Evolutionary conservation across 106 monocot species (phyloP), one percentile per base, ranked within the genome.

Genomic region (Dioscorea zingiberensis): DNA sequence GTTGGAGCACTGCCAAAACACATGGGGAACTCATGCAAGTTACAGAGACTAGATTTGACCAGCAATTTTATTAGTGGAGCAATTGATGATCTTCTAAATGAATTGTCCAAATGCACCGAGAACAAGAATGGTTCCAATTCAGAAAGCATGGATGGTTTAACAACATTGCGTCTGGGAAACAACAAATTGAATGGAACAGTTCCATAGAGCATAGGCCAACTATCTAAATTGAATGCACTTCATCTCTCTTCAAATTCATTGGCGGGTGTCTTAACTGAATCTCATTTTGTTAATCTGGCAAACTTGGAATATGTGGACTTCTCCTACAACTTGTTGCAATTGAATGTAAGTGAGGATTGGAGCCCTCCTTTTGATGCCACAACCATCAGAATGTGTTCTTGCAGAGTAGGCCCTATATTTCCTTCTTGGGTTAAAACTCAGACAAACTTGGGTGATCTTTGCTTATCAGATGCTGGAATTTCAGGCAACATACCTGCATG

Each of bases 351-450:
- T 15, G 48, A 47, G 3, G 44, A 28, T 48, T 80, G 74, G 68
- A 4, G 25, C 5, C 76, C 63, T 4, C 69, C 62, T 15, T 69
- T 69, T 24, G 38, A 47, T 14, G 14, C 29, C 11, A 18, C 17
- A 5, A 18, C 11, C 2, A 55, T 58, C 27, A 7, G 17, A 0
- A 21, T 63, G 9, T 7, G 47, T 7, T 38, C 54, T 22, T 69
- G 62, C 54, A 18, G 28, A 4, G 3, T 70, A 3, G 76, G 69
- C n/a, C 69, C 69, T 4, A 1, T 1, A 4, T 76, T 76, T 16
- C 76, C 76, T 16, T 56, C 62, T 1, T 75, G 76, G 76, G 56
- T 76, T 1, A 25, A 18, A 29, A 69, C n/a, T 5, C 69, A 63
- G 26, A 30, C 2, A 2, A 30, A n/a, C 2, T 21, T 62, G 8